Base-by-base conservation (phyloP, 441 rosid genomes). In the Croton laevigatus region DNA sequence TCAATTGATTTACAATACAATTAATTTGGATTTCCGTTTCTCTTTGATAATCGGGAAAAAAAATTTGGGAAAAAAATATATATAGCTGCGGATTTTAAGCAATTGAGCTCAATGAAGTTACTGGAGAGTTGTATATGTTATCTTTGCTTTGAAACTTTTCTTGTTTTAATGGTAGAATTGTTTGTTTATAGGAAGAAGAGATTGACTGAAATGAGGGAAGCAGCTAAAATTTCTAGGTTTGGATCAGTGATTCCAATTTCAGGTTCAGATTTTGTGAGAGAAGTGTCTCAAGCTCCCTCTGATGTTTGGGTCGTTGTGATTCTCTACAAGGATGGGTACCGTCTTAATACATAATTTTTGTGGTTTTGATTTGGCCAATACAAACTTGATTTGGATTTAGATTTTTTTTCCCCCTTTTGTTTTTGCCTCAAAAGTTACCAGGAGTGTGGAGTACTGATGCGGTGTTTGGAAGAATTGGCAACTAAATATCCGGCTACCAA, bases 271-370 rank as follows among this genome's bases (percentile, higher is more conserved):
- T 96, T 90, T 46, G 88, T 96, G 8, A 78, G 97, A 57, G 97
- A 96, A 82, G 99, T 93, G 51, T 89, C 98, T 0, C 92, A 93
- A 81, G 96, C 98, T 61, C 89, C 93, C 11, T 83, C 91, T 62
- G 98, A 96, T 76, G 92, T 86, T 71, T 96, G 98, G 99, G 97
- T 96, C 19, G 93, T 96, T 58, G 96, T 91, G 67, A 76, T 91
- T 59, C 97, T 96, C 79, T 90, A 87, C 84, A 93, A 91, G 80
- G 98, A 93, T 63, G 94, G 99, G 98, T 93, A 88, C 58, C 59
- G 17, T 8, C 19, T 65, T 40, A n/a, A 4, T 4, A 17, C 38
- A 32, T 44, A n/a, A 11, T 49, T 34, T 19, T n/a, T 42, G 8
- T 16, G 12, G 27, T 60, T 42, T 58, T 32, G 38, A 40, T 27